A percentile compares a stretch with the other conserved stretches of the same genome.
phyloP scores from a whole-genome alignment of 1,139 yeast genomes.

The Protomyces pachydermus region DNA sequence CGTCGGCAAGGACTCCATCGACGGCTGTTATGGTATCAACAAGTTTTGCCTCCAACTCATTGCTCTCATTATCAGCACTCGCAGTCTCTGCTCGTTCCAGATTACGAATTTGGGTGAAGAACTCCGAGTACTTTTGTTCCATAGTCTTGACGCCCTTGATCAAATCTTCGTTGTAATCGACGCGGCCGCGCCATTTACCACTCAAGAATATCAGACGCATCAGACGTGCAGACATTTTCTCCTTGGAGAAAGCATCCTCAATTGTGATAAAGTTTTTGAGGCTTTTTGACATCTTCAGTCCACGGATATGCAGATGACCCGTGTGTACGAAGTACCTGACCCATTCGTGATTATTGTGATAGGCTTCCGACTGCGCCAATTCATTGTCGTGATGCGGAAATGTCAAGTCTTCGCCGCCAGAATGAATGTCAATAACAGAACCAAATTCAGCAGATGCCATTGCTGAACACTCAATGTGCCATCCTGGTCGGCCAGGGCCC shows the following conservation, averaged over 20 bases:
- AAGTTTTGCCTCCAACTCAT: not conserved
- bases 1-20: conserved; percentile 16
- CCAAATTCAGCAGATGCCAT: conserved; percentile 95
- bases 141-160: conserved; percentile 37
- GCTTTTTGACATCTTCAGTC: conserved; percentile 95
- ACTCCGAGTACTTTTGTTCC: conserved; percentile 48
- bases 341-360: conserved; percentile 87
- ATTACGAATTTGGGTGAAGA: conserved; percentile 72
- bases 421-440: conserved; percentile 79
- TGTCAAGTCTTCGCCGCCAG: conserved; percentile 95
- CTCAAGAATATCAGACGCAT: conserved; percentile 83
- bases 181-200: conserved; percentile 85
- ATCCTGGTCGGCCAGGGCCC: conserved; percentile 98
- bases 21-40: not conserved
- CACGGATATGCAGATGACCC: conserved; percentile 96
- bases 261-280: conserved; percentile 92
- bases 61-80: conserved; percentile 43
- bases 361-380: conserved; percentile 94
- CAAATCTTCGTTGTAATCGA: conserved; percentile 83
- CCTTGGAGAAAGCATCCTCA: conserved; percentile 68
- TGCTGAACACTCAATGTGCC: conserved; percentile 99
- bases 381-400: conserved; percentile 99
- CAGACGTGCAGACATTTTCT: conserved; percentile 66
- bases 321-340: conserved; percentile 92
- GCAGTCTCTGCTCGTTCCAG: conserved; percentile 50